A percentile compares a stretch with the other conserved stretches of the same genome.
These are phyloP conservation scores for Garcia nutans DNA, from an alignment of 345 rosid species.

Conservation along the genomic window DNA sequence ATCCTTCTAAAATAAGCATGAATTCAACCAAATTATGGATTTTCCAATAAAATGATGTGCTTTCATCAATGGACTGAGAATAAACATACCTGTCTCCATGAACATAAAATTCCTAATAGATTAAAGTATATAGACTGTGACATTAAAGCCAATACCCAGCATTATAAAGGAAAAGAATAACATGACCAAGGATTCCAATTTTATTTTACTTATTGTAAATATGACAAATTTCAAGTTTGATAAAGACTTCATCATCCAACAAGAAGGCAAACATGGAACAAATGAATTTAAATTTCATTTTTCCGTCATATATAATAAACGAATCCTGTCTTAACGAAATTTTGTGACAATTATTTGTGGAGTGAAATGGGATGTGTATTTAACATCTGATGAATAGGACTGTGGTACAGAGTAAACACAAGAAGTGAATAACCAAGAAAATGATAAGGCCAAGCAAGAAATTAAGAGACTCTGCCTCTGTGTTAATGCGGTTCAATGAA, in stretches of 20 bases:
- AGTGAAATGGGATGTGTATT: background rate
- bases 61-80: too few species aligned
- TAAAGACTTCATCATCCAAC: background rate
- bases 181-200: background rate
- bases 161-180: background rate
- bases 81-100: background rate
- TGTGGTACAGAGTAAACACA: background rate
- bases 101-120: background rate
- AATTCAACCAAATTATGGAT: background rate
- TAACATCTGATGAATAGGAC: background rate
- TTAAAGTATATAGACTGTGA: background rate
- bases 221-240: background rate
- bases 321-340: too few species aligned
- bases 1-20: background rate
- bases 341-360: too few species aligned
- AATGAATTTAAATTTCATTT: background rate
- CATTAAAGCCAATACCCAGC: background rate
- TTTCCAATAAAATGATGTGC: background rate
- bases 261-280: background rate
- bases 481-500: background rate
- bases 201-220: too few species aligned
- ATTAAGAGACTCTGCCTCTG: background rate
- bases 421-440: background rate
- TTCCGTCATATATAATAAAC: too few species aligned
- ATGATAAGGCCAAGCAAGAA: background rate